Conservation (phyloP, 2,329 filamentous ascomycete genomes). For the Colletotrichum eleusines region DNA sequence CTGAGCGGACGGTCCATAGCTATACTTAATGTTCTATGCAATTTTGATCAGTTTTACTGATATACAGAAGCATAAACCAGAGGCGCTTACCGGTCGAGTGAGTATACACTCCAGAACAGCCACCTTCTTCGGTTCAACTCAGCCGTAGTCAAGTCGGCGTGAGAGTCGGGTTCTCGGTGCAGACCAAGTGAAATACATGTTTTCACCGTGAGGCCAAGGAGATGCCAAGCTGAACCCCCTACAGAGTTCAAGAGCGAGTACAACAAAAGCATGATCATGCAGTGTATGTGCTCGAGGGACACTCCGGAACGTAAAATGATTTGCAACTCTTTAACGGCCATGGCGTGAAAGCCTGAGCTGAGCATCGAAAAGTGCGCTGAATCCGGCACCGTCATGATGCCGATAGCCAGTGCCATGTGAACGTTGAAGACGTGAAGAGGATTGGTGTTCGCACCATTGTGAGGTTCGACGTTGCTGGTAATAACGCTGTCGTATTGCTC, state of each 20-base stretch:
- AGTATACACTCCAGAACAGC: conserved; percentile 39
- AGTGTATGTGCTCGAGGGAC: conserved; percentile 20
- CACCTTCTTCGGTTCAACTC: conserved; percentile 17
- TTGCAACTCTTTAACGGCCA: conserved; percentile 17
- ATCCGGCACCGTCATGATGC: conserved; percentile 22
- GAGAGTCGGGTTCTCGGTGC: conserved; percentile 12
- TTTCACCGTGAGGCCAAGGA: conserved; percentile 19
- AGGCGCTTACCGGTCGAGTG: conserved; percentile 25
- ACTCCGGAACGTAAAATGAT: conserved; percentile 7
- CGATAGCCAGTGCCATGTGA: conserved; percentile 27
- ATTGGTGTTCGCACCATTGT: neutral
- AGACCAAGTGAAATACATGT: conserved; percentile 25
- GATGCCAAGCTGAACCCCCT: conserved; percentile 34
- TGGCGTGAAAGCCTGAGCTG: conserved; percentile 17
- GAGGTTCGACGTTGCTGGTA: neutral
- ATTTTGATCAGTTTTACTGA: neutral
- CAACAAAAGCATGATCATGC: conserved; percentile 26
- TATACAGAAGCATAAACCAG: neutral
- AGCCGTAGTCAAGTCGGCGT: conserved; percentile 1
- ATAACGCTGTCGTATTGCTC: conserved; percentile 23
- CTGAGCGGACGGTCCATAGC: conserved; percentile 35
- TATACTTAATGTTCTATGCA: conserved; percentile 14
- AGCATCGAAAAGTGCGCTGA: conserved; percentile 23
- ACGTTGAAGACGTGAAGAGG: conserved; percentile 28
- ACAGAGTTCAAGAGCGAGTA: conserved; percentile 29